Evolutionary conservation across 2,329 filamentous ascomycete genomes (phyloP).

Genomic region (Microsporum canis): DNA sequence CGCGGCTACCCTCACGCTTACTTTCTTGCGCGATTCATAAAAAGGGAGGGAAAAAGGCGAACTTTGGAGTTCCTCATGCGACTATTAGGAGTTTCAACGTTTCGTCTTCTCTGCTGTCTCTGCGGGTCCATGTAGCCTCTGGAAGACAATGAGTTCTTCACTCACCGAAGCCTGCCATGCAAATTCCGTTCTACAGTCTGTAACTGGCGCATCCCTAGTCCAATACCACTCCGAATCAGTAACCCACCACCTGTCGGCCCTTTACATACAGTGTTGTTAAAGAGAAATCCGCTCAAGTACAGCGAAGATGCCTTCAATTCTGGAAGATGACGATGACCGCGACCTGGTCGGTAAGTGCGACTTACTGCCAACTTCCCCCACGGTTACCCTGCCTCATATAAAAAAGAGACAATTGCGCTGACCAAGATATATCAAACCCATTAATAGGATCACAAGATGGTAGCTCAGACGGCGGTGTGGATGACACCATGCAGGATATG

Average conservation of each 20-base stretch:
- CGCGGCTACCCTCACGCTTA: not conserved
- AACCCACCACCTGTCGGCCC: not conserved
- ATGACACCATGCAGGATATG: conserved; percentile 35
- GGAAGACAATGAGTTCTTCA: not conserved
- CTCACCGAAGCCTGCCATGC: not conserved
- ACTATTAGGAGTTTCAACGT: not conserved
- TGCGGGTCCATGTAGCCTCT: not conserved
- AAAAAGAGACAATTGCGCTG: not conserved
- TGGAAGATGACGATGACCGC: conserved; percentile 33
- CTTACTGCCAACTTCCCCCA: not conserved
- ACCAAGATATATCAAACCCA: not conserved
- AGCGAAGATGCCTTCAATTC: conserved; percentile 22
- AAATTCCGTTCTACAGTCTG: not conserved
- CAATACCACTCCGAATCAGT: not conserved
- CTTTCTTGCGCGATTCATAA: not conserved
- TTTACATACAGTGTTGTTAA: not conserved
- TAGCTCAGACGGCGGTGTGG: conserved; percentile 39
- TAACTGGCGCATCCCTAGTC: not conserved
- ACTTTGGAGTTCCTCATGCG: not conserved
- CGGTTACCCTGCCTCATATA: not conserved
- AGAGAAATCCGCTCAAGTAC: not conserved
- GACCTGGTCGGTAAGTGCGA: conserved; percentile 29
- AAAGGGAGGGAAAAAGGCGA: not conserved
- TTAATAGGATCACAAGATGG: conserved; percentile 37
- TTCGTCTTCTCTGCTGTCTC: not conserved